Base-by-base conservation (phyloP, 2,329 filamentous ascomycete species). In the Ophiobolus disseminans region DNA sequence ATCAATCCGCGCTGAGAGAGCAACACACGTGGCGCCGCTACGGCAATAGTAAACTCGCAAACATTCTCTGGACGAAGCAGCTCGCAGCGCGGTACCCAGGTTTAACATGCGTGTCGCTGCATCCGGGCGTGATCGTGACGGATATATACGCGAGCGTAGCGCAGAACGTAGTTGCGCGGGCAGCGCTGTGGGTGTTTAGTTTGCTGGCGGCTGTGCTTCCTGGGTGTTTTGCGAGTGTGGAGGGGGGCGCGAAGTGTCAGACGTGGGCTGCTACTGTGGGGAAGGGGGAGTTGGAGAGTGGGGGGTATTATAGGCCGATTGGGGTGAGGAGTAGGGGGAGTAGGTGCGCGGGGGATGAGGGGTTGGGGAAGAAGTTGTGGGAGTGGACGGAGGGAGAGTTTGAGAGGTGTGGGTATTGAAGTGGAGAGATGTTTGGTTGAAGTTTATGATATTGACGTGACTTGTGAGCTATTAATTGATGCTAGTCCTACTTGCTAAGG, bases 101-200 rank as follows among this genome's bases (percentile, higher is more conserved):
- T 3, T 73, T 82, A 42, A 78, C 72, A 0, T 67, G 67, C 5
- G 72, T 77, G 0, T 68, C 75, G 0, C 53, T 81, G 4, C 80
- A 82, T 50, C 80, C 80, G 0, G 80, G 80, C 10, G 69, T 78
- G 17, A 76, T 81, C 14, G 48, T 72, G 13, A 80, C 79, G 1
- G 75, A 78, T 22, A 51, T 81, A n/a, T 76, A 66, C 28, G 49
- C 57, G 2, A 43, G n/a, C 46, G 1, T 20, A 69, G n/a, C 47
- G 53, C 30, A 40, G 1, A 70, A 66, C 19, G 28, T 57, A 4
- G 47, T 74, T 5, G 7, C 71, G 28, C 62, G 56, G 32, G 44
- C 60, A 1, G 58, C 56, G 0, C 8, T 70, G 7, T 66, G 57
- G 60, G n/a, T 71, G 2, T 69, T 68, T 30, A 46, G 55, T 1